Conservation (phyloP, 768 basidiomycete genomes). For the Hericium rajendrae region DNA sequence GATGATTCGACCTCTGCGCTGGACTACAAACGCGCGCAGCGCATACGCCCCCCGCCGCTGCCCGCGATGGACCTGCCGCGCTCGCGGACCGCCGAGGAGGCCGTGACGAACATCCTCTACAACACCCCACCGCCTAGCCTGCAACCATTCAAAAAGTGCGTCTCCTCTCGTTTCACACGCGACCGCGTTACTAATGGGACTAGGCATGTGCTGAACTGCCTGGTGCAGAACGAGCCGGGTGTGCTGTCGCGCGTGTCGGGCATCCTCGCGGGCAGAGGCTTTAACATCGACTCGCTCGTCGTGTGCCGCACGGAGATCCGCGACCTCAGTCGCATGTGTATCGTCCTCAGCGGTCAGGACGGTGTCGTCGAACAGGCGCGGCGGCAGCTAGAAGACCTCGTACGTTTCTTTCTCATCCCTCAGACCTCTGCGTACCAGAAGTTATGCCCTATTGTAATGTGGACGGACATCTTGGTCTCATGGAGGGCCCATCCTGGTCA, state of each 20-base stretch:
- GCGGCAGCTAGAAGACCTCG: slow-evolving; percentile 91
- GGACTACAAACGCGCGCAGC: slow-evolving; percentile 78
- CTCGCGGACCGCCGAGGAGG: slow-evolving; percentile 82
- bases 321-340: slow-evolving; percentile 96
- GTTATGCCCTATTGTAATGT: too few relatives aligned
- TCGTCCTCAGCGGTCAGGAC: slow-evolving; percentile 93
- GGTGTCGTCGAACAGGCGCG: slow-evolving; percentile 96
- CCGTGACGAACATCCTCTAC: slow-evolving; percentile 95
- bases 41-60: slow-evolving; percentile 69
- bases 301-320: slow-evolving; percentile 97
- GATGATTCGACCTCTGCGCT: slow-evolving; percentile 92
- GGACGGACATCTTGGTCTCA: too few relatives aligned
- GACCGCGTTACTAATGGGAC: slow-evolving; percentile 5
- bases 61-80: slow-evolving; percentile 82
- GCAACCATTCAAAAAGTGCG: slow-evolving; percentile 88
- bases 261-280: slow-evolving; percentile 91
- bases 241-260: slow-evolving; percentile 98
- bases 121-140: slow-evolving; percentile 88
- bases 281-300: slow-evolving; percentile 98
- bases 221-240: slow-evolving; percentile 98
- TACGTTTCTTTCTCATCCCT: slow-evolving; percentile 33
- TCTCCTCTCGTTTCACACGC: slow-evolving; percentile 9
- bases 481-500: too few relatives aligned
- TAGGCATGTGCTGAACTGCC: slow-evolving; percentile 93
- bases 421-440: too few relatives aligned